Evolutionary conservation across 805 yeast genomes (phyloP).

Genomic region (Wickerhamomyces queroliae): DNA sequence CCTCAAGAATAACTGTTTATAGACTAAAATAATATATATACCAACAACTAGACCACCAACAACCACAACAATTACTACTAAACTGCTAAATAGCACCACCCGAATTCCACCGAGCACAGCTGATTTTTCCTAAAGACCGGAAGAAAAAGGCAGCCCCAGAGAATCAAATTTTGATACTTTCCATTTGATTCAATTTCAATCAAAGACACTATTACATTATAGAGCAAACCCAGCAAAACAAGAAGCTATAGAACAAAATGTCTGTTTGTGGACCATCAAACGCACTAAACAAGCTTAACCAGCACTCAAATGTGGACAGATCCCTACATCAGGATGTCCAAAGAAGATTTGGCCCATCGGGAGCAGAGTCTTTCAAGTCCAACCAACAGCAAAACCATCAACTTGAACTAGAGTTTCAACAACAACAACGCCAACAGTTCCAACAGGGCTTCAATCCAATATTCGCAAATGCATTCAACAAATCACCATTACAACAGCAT

Average conservation of each 20-base stretch:
- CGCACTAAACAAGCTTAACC: constrained; percentile 20
- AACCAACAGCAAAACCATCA: not conserved
- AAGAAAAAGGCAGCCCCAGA: too few species aligned
- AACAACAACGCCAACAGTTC: not conserved
- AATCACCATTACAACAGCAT: not conserved
- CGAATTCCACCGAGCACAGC: too few species aligned
- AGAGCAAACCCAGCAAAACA: not conserved
- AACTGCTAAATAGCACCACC: too few species aligned
- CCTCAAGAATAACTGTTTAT: too few species aligned
- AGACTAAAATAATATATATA: too few species aligned
- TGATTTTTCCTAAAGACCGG: too few species aligned
- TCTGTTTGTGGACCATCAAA: constrained; percentile 22
- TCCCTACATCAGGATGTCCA: constrained; percentile 2
- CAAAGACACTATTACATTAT: too few species aligned
- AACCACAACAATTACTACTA: too few species aligned
- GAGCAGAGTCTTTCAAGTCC: not conserved
- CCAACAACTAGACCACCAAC: too few species aligned
- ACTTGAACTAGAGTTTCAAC: not conserved
- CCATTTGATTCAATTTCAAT: too few species aligned
- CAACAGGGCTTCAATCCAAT: not conserved
- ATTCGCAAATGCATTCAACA: not conserved
- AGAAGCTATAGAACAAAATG: not conserved
- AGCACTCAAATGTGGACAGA: constrained; percentile 12
- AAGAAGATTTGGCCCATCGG: not conserved
- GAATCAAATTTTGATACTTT: too few species aligned